Percentiles rank a stretch among this genome's conserved stretches.
phyloP scores from a whole-genome alignment of 441 rosid species.

The Arabidopsis hybrid region DNA sequence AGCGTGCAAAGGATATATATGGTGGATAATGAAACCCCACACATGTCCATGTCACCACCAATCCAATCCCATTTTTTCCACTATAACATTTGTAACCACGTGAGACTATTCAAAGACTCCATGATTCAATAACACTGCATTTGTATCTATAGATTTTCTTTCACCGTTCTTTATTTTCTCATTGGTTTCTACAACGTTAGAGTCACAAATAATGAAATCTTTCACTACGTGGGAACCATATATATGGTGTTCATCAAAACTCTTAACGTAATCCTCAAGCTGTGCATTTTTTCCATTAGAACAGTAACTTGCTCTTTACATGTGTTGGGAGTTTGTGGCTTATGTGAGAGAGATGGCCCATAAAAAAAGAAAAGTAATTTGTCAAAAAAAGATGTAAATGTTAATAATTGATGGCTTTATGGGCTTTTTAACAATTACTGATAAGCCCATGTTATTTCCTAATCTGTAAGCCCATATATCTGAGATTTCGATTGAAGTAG shows the following conservation, averaged over 20 bases:
- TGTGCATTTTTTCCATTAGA: background rate
- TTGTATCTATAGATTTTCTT: background rate
- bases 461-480: slow-evolving; percentile 10
- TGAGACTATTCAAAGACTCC: slow-evolving; percentile 7
- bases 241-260: background rate
- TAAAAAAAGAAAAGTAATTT: background rate
- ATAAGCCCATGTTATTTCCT: background rate
- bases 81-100: slow-evolving; percentile 24
- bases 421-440: slow-evolving; percentile 7
- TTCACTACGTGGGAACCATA: slow-evolving; percentile 1
- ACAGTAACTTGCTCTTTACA: background rate
- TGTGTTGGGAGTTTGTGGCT: background rate
- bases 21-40: slow-evolving; percentile 33
- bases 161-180: background rate
- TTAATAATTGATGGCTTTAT: background rate
- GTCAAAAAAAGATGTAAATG: too few species aligned
- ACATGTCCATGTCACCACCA: slow-evolving; percentile 39
- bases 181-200: background rate
- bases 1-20: slow-evolving; percentile 3
- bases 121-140: background rate
- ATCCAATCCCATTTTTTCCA: slow-evolving; percentile 22
- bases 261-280: background rate
- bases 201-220: background rate
- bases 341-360: background rate
- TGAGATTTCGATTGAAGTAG: background rate